phyloP scores from a whole-genome alignment of 2,329 filamentous ascomycete genomes.

The Diplodia mutila region DNA sequence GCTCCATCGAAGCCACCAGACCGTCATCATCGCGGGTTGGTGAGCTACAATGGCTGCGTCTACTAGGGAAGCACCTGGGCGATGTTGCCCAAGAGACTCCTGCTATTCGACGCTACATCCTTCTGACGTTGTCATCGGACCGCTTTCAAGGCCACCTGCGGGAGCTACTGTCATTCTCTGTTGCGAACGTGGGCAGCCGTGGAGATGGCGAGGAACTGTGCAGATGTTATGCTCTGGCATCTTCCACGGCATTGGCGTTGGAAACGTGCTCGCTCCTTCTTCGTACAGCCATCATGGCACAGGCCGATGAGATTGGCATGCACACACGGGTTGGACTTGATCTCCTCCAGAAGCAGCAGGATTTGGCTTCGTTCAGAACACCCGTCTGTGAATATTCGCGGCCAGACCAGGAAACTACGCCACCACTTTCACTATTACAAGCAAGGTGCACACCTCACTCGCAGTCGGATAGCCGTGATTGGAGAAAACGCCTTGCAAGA shows the following conservation, averaged over 20 bases:
- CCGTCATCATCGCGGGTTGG: neutral
- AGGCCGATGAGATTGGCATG: constrained; percentile 30
- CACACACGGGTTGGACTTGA: constrained; percentile 31
- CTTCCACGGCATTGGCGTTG: constrained; percentile 31
- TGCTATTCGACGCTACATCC: constrained; percentile 31
- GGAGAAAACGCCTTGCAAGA: constrained; percentile 52
- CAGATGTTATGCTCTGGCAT: constrained; percentile 26
- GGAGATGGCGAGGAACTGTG: constrained; percentile 27
- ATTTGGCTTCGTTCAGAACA: constrained; percentile 25
- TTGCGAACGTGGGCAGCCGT: neutral
- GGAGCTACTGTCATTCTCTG: constrained; percentile 29
- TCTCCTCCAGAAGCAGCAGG: constrained; percentile 37
- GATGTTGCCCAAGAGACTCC: neutral
- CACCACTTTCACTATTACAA: constrained; percentile 38
- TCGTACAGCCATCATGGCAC: constrained; percentile 31
- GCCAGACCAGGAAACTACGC: neutral
- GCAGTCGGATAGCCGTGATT: constrained; percentile 47
- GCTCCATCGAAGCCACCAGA: neutral
- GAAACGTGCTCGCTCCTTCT: constrained; percentile 38
- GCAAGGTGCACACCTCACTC: constrained; percentile 45
- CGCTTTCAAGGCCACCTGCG: constrained; percentile 33
- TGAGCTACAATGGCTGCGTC: constrained; percentile 4
- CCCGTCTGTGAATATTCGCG: constrained; percentile 32
- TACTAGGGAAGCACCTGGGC: constrained; percentile 2
- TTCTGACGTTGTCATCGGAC: constrained; percentile 35